Evolutionary conservation across 768 basidiomycete genomes (phyloP), one percentile per base, ranked within the genome.

Genomic region (Mycena polygramma): DNA sequence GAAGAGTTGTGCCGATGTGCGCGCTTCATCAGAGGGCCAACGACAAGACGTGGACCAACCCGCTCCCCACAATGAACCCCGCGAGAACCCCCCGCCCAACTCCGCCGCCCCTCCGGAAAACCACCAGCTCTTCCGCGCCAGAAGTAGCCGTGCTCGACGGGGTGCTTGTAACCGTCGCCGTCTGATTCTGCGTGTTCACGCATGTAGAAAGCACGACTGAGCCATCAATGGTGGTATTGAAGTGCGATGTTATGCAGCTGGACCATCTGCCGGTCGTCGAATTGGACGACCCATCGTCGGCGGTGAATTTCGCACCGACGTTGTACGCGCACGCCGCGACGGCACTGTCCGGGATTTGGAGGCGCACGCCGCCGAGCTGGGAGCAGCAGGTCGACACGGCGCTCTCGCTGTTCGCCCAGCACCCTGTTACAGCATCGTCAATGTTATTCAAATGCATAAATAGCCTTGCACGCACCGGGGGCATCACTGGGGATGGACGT

Each of bases 351-450:
- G 51, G 8, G 0, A 68, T 51, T 20, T 39, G 26, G 4, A 54
- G 19, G 22, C 57, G 58, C 5, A 70, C 24, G 52, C 69, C 69
- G 58, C 69, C 69, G 24, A 70, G 46, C 2, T 22, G 53, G 24
- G 43, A 24, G 63, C 64, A 70, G 36, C 63, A 70, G 57, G 57
- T 22, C 22, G 67, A 13, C 24, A 69, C 62, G 26, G 71, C 71
- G 14, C 1, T 26, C 45, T 54, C 35, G 63, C 67, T 69, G 67
- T 68, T 72, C 2, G 45, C 71, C 71, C 71, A 72, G 24, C 71
- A 72, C 8, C 71, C 71, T 72, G 20, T 26, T 30, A 5, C 0
- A 14, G 30, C 22, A 26, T 20, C 10, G 22, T 43, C 20, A 24
- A 58, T 11, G 39, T 57, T 51, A 15, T 24, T 39, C 9, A 26